These are phyloP conservation scores for Coleophoma cylindrospora DNA, from an alignment of 2,329 filamentous ascomycete species.

Conservation along the genomic window DNA sequence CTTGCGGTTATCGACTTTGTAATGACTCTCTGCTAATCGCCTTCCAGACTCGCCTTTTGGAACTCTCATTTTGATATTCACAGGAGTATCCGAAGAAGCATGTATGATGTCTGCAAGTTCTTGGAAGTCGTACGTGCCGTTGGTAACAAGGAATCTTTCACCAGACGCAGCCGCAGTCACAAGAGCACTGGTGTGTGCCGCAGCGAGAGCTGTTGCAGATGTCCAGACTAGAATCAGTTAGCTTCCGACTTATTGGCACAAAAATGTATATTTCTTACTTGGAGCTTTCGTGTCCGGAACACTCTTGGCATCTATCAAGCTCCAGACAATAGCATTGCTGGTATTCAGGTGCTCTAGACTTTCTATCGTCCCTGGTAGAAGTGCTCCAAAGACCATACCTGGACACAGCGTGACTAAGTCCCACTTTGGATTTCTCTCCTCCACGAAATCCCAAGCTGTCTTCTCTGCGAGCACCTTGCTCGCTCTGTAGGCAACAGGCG, in stretches of 20 bases:
- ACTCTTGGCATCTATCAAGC: constrained; percentile 3
- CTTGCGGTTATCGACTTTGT: constrained; percentile 43
- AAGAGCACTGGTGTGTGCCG: constrained; percentile 14
- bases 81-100: constrained; percentile 8
- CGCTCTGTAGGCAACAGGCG: constrained; percentile 20
- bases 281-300: constrained; percentile 4
- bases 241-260: no score
- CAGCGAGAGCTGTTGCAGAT: constrained; percentile 16
- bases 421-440: constrained; percentile 4
- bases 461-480: constrained; percentile 21
- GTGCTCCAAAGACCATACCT: constrained; percentile 23
- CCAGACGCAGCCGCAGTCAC: constrained; percentile 9
- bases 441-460: constrained; percentile 21
- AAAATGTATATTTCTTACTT: neutral
- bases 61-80: constrained; percentile 8
- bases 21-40: constrained; percentile 20
- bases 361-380: constrained; percentile 9
- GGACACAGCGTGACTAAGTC: constrained; percentile 9
- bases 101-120: constrained; percentile 23
- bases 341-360: constrained; percentile 21
- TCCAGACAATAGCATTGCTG: constrained; percentile 20
- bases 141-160: constrained; percentile 21
- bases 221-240: constrained; percentile 15
- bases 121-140: constrained; percentile 23
- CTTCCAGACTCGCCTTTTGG: constrained; percentile 20